Evolutionary conservation across 129 eudicot genomes (phyloP).

Genomic region (Arctium minus): DNA sequence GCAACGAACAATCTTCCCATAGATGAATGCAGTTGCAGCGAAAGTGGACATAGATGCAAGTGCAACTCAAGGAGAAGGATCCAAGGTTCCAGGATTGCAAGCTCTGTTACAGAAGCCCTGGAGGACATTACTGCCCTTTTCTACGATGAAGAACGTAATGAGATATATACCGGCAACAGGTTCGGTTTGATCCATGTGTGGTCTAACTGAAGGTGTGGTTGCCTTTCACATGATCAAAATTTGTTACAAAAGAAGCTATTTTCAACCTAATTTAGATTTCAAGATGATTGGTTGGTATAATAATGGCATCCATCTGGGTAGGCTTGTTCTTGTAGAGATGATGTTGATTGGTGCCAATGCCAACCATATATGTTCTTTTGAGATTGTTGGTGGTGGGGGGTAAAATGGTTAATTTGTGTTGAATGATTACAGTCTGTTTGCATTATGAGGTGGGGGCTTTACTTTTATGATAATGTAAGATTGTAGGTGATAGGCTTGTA

Average conservation of each 20-base stretch:
- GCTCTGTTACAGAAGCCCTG: conserved; percentile 66
- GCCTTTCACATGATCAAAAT: background rate
- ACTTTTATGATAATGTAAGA: conserved; percentile 22
- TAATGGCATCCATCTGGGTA: background rate
- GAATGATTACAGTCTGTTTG: conserved; percentile 11
- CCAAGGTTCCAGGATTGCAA: conserved; percentile 40
- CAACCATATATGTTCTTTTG: background rate
- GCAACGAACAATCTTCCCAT: conserved; percentile 39
- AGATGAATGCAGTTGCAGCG: conserved; percentile 50
- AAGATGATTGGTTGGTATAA: background rate
- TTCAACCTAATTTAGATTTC: background rate
- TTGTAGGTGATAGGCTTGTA: conserved; percentile 21
- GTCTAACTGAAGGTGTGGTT: conserved; percentile 52
- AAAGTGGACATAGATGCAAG: conserved; percentile 23
- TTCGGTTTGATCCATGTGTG: conserved; percentile 90
- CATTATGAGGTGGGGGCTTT: conserved; percentile 14
- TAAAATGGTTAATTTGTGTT: background rate
- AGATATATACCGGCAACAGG: conserved; percentile 83
- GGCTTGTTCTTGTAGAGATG: background rate
- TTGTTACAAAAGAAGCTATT: background rate
- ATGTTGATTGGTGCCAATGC: background rate
- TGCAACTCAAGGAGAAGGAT: conserved; percentile 48
- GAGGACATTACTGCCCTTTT: conserved; percentile 84
- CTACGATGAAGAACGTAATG: conserved; percentile 81
- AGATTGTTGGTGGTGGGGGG: background rate